Percentiles rank a stretch among this genome's conserved stretches.
phyloP scores from a whole-genome alignment of 306 rosid genomes.

The Albizia julibrissin region DNA sequence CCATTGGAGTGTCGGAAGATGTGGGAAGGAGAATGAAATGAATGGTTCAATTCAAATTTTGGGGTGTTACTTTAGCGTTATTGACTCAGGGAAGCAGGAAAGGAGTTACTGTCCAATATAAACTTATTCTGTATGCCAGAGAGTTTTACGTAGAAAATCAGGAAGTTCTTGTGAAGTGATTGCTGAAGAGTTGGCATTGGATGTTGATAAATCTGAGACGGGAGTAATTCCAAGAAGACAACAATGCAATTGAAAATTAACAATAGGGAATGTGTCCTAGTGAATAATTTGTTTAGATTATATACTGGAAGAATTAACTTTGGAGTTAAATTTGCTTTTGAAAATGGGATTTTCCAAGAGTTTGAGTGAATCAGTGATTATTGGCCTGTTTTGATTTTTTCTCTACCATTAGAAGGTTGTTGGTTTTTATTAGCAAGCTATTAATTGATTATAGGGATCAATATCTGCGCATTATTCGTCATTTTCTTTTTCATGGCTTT shows the following conservation, averaged over 20 bases:
- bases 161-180: background rate
- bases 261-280: background rate
- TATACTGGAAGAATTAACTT: background rate
- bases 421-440: background rate
- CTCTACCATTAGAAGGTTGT: background rate
- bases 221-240: background rate
- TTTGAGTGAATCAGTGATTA: background rate
- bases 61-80: background rate
- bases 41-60: background rate
- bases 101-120: background rate
- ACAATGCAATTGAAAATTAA: background rate
- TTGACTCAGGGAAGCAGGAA: background rate
- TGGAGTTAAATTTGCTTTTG: background rate
- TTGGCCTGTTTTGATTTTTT: background rate
- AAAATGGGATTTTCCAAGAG: background rate
- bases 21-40: background rate
- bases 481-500: background rate
- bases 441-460: background rate
- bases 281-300: background rate
- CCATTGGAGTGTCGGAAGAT: background rate
- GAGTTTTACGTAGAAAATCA: background rate
- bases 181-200: background rate
- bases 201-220: background rate
- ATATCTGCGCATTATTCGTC: background rate
- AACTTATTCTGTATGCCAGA: background rate